Evolutionary conservation across 2,329 filamentous ascomycete species (phyloP), one percentile per base, ranked within the genome.

Genomic region (Epichloe glyceriae): DNA sequence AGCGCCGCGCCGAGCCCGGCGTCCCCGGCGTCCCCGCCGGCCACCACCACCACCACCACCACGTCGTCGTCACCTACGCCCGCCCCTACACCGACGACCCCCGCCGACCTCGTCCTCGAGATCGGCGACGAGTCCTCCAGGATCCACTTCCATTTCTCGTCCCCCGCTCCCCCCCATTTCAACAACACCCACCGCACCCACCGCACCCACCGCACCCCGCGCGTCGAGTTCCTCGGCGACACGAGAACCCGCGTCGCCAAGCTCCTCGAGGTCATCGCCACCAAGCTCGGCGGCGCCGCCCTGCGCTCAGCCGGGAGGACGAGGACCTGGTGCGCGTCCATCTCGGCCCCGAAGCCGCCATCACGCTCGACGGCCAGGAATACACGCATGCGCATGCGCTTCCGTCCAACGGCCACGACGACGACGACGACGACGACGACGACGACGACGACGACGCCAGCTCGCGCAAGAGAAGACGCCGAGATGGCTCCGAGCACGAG

Each of bases 221-320:
- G 80, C n/a, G 83, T 81, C 2, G 81, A 86, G 55, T 94, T 96
- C 67, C 79, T 86, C 57, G 79, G 80, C 14, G 77, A 85, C 45
- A 79, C 82, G 5, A 84, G 85, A 56, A 74, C 79, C 11, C 78
- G 87, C 49, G 74, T 96, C 17, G 76, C 80, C 0, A 83, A 82
- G 50, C 71, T 96, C 5, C 80, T 94, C 56, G 83, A 88, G 58
- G 83, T 95, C 8, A 76, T 95, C n/a, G 80, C 85, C 2, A 83
- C 83, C 35, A 94, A 91, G 64, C 77, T 93, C 57, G 85, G 83
- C n/a, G n/a, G n/a, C n/a, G n/a, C n/a, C n/a, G n/a, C n/a, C n/a
- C n/a, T n/a, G n/a, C n/a, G n/a, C n/a, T n/a, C n/a, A n/a, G n/a
- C n/a, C n/a, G n/a, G n/a, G n/a, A n/a, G n/a, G n/a, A 22, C 22